These are phyloP conservation scores for Capillidium rhysosporum DNA, from an alignment of 371 early-diverging fungal genomes.

Conservation along the genomic window DNA sequence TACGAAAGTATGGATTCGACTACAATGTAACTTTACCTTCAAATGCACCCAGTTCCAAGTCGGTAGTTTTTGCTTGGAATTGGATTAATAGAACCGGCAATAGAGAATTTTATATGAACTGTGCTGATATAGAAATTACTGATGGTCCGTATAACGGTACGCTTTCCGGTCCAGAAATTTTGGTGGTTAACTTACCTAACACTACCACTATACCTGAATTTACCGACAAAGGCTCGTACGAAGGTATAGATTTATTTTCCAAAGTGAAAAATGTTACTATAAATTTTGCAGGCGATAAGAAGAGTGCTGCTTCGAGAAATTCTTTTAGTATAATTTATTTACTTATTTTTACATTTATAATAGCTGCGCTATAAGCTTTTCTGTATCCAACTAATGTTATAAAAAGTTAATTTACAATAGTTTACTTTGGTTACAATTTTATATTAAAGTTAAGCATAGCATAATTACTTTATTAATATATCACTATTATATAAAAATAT, in stretches of 20 bases:
- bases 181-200: neutral
- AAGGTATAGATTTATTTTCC: neutral
- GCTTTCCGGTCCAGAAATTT: neutral
- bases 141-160: neutral
- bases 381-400: too few species aligned
- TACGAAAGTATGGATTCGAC: neutral
- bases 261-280: neutral
- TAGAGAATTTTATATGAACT: constrained; percentile 7
- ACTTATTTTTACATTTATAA: too few species aligned
- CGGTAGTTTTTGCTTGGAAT: constrained; percentile 9
- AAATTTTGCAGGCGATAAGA: too few species aligned
- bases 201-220: neutral
- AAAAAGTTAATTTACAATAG: too few species aligned
- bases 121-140: constrained; percentile 6
- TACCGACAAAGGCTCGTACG: neutral
- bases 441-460: too few species aligned
- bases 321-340: too few species aligned
- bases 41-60: constrained; percentile 13
- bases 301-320: too few species aligned
- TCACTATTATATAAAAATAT: too few species aligned
- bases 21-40: constrained; percentile 19
- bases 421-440: too few species aligned
- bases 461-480: too few species aligned
- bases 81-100: constrained; percentile 4
- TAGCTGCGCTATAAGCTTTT: too few species aligned